These are phyloP conservation scores for Oryza longistaminata DNA, from an alignment of 176 grass and related monocot species.

Conservation along the genomic window DNA sequence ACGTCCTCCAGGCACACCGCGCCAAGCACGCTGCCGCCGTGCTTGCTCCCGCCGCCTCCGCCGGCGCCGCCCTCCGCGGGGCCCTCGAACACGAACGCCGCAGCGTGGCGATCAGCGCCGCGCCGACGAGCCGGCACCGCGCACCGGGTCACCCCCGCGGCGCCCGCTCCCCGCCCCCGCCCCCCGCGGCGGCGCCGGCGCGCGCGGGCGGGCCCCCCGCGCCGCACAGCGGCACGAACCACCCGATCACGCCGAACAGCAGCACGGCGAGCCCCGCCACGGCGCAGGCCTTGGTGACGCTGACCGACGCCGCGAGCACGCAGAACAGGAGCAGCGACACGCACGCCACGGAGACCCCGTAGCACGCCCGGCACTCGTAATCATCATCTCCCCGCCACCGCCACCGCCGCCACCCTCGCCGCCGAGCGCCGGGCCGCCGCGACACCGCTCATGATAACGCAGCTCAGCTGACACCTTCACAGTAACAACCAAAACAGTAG, in stretches of 20 bases:
- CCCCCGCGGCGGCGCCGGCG: too few relatives aligned
- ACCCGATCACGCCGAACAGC: slow-evolving; percentile 3
- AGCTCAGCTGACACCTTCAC: neutral
- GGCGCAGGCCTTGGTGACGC: neutral
- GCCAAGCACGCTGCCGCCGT: neutral
- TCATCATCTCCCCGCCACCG: neutral
- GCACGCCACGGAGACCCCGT: neutral
- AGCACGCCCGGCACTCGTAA: slow-evolving; percentile 17
- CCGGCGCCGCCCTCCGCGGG: neutral
- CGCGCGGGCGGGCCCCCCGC: neutral
- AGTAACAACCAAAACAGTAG: neutral
- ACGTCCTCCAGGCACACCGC: slow-evolving; percentile 45
- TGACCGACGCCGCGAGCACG: neutral
- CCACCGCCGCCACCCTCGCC: neutral
- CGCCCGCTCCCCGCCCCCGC: too few relatives aligned
- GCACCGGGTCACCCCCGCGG: neutral
- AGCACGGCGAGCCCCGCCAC: neutral
- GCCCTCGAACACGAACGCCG: slow-evolving; percentile 10
- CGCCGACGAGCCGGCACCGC: neutral
- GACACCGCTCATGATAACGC: slow-evolving; percentile 11
- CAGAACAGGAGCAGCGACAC: slow-evolving; percentile 32
- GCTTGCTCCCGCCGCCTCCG: neutral
- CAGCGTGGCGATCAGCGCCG: neutral
- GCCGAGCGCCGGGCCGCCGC: neutral
- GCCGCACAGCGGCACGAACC: neutral